Base-by-base conservation (phyloP, 768 basidiomycete genomes). In the Termitomyces sp. region DNA sequence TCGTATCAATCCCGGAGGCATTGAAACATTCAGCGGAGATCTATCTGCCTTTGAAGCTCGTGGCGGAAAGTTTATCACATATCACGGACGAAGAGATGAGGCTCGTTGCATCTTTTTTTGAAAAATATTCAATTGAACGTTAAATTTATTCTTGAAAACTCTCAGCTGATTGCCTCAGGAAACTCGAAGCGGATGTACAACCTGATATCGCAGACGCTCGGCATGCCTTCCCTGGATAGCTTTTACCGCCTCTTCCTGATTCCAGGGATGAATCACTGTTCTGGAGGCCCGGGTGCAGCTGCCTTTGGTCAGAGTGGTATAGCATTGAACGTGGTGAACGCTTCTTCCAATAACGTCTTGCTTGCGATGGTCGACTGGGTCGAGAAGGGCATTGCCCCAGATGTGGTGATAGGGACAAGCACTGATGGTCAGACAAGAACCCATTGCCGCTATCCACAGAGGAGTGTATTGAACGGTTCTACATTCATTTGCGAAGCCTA, bases 181-280 rank as follows among this genome's bases (percentile, higher is more conserved):
- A 62, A 59, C n/a, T n/a, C n/a, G n/a, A n/a, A n/a, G n/a, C n/a
- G n/a, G n/a, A n/a, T n/a, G n/a, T n/a, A n/a, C n/a, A 40, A 57
- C 41, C 23, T 57, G 7, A 54, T 61, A 29, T 54, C 53, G 12
- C 25, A 46, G 16, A 57, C 56, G 21, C 54, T 56, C 27, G 21
- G 31, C 19, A 56, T 58, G 38, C 46, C 56, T 17, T 54, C 53
- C 40, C 57, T 58, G 2, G 57, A 62, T 31, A 12, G 27, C 8
- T 57, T 56, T 51, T 62, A 53, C 45, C 58, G 60, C 41, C 56
- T 61, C 17, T 61, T 61, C 37, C 42, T 57, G 6, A 54, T 61
- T 40, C 53, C 56, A 4, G 60, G 60, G 2, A 61, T 61, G 60
- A 27, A 57, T 19, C 60, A 61, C 35, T 61, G 60, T 32, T 19